These are phyloP conservation scores for Suillus clintonianus DNA, from an alignment of 768 basidiomycete genomes.

Conservation along the genomic window DNA sequence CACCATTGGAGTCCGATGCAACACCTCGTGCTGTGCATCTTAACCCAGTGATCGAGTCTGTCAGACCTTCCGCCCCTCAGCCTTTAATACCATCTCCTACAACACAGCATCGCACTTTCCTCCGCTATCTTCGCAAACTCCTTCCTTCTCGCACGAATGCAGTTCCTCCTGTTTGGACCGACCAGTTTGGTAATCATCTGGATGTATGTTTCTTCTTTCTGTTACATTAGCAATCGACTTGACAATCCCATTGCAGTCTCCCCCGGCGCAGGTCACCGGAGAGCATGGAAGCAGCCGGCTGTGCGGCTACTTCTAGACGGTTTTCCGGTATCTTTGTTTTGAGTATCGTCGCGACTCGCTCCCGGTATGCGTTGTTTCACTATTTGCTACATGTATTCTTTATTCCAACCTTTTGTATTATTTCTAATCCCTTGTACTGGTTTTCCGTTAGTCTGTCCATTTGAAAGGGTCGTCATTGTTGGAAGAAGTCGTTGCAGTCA, in stretches of 20 bases:
- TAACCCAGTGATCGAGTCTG: background rate
- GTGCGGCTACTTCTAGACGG: background rate
- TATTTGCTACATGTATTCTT: too few relatives aligned
- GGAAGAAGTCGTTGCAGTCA: too few relatives aligned
- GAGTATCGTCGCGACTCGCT: too few relatives aligned
- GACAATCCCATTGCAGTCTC: background rate
- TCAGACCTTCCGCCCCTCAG: background rate
- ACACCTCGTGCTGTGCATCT: background rate
- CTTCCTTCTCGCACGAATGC: background rate
- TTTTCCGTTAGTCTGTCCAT: too few relatives aligned
- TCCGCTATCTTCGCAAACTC: background rate
- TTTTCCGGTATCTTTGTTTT: too few relatives aligned
- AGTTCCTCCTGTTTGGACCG: background rate
- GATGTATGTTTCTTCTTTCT: background rate
- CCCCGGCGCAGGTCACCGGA: too few relatives aligned
- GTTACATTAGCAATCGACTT: background rate
- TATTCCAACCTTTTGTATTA: too few relatives aligned
- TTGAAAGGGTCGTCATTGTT: too few relatives aligned
- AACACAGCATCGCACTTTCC: background rate
- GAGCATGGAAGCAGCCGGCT: background rate
- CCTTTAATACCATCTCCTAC: background rate
- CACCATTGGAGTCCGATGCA: background rate
- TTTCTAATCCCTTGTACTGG: too few relatives aligned
- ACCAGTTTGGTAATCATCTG: background rate
- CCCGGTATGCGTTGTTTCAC: too few relatives aligned